Percentiles rank a stretch among this genome's conserved stretches.
Evolutionary conservation across 2,329 filamentous ascomycete genomes (phyloP).

Genomic region (Periconia sp.): DNA sequence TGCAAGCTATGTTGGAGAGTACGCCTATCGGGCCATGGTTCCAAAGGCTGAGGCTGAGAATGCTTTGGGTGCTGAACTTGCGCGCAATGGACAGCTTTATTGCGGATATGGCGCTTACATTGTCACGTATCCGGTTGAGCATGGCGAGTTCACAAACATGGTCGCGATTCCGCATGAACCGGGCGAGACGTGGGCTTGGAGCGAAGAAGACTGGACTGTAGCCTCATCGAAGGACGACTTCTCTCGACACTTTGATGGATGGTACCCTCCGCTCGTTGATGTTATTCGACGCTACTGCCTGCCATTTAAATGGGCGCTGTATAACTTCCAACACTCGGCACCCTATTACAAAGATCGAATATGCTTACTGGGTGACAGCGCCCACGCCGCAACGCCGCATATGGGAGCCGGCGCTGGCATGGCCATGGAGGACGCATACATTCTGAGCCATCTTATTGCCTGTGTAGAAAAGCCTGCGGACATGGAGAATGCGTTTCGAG

Average conservation of each 20-base stretch:
- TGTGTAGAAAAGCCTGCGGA: slow-evolving; percentile 6
- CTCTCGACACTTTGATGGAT: slow-evolving; percentile 18
- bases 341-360: slow-evolving; percentile 50
- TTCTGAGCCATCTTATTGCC: slow-evolving; percentile 47
- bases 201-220: slow-evolving; percentile 22
- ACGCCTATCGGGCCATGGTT: slow-evolving; percentile 66
- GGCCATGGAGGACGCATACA: slow-evolving; percentile 60
- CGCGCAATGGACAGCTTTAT: slow-evolving; percentile 60
- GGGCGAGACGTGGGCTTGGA: slow-evolving; percentile 10
- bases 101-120: slow-evolving; percentile 63
- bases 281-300: slow-evolving; percentile 16
- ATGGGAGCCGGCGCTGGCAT: slow-evolving; percentile 61
- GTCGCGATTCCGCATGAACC: slow-evolving; percentile 23
- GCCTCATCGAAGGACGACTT: slow-evolving; percentile 25
- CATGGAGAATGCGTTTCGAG: slow-evolving; percentile 42
- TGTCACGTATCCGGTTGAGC: slow-evolving; percentile 66
- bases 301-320: slow-evolving; percentile 59
- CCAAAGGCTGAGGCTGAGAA: slow-evolving; percentile 60
- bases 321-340: slow-evolving; percentile 55
- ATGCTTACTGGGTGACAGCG: slow-evolving; percentile 60
- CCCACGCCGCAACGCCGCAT: slow-evolving; percentile 60
- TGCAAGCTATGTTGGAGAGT: slow-evolving; percentile 60
- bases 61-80: slow-evolving; percentile 56
- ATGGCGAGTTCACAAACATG: slow-evolving; percentile 61
- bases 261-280: slow-evolving; percentile 18